These are phyloP conservation scores for Periconia macrospinosa DNA, from an alignment of 2,329 filamentous ascomycete species.

Conservation along the genomic window DNA sequence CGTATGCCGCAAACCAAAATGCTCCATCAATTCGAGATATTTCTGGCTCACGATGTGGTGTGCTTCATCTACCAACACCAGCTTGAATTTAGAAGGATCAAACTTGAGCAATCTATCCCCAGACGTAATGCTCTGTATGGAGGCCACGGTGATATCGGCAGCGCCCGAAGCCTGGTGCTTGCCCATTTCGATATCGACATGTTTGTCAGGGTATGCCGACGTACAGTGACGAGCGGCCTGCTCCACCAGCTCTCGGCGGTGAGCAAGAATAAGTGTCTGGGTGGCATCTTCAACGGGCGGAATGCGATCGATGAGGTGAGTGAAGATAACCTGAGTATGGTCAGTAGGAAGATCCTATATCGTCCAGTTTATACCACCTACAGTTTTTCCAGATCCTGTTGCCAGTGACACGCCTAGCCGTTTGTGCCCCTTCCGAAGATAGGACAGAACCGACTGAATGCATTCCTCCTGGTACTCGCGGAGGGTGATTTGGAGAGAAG, in stretches of 20 bases:
- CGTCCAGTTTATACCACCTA: conserved; percentile 41
- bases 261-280: conserved; percentile 87
- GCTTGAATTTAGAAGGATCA: conserved; percentile 77
- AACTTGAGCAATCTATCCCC: conserved; percentile 79
- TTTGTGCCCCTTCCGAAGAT: conserved; percentile 72
- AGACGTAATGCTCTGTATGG: conserved; percentile 81
- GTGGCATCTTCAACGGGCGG: conserved; percentile 60
- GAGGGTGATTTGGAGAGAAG: conserved; percentile 56
- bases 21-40: conserved; percentile 73
- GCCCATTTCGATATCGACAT: conserved; percentile 91
- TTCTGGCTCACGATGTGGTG: conserved; percentile 90
- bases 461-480: conserved; percentile 91
- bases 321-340: conserved; percentile 78
- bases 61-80: conserved; percentile 92
- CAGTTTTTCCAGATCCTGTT: conserved; percentile 88
- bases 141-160: conserved; percentile 93
- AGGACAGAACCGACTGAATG: conserved; percentile 75
- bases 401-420: conserved; percentile 83
- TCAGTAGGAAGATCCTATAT: background rate
- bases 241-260: conserved; percentile 90
- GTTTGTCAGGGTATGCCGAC: conserved; percentile 76
- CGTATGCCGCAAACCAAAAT: conserved; percentile 71
- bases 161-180: conserved; percentile 71
- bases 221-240: conserved; percentile 87
- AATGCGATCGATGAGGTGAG: conserved; percentile 84